Percentiles rank a stretch among this genome's conserved stretches.
phyloP scores from a whole-genome alignment of 2,329 filamentous ascomycete genomes.

The Claviceps fusiformis region DNA sequence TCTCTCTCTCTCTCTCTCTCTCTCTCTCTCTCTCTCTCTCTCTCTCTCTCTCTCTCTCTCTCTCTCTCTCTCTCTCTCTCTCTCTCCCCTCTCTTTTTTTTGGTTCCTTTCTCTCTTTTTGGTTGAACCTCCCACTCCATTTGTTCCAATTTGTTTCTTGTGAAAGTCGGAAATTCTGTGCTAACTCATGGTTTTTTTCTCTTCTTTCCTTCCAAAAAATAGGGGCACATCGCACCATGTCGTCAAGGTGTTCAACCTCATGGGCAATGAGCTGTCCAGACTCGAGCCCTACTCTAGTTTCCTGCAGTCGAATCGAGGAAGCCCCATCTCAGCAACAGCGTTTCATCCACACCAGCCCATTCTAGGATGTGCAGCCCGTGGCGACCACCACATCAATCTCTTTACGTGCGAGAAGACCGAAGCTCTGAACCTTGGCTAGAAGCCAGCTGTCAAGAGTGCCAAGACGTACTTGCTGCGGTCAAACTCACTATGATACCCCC shows the following conservation, averaged over 20 bases:
- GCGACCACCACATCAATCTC: conserved; percentile 83
- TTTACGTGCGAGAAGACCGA: conserved; percentile 54
- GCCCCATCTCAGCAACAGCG: conserved; percentile 74
- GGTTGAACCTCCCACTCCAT: not conserved
- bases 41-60: too few relatives aligned
- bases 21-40: too few relatives aligned
- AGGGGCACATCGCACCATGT: conserved; percentile 80
- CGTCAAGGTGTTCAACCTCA: conserved; percentile 87
- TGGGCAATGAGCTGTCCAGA: conserved; percentile 63
- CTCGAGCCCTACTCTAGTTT: conserved; percentile 87
- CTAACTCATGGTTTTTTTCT: not conserved
- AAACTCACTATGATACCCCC: conserved; percentile 2
- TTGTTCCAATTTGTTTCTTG: not conserved
- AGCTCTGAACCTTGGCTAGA: conserved; percentile 17
- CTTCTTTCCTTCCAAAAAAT: not conserved
- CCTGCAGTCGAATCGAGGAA: conserved; percentile 64
- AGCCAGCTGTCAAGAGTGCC: conserved; percentile 2
- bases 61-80: too few relatives aligned
- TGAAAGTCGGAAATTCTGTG: not conserved
- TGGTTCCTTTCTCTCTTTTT: not conserved
- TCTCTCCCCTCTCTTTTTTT: too few relatives aligned
- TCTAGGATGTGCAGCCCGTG: conserved; percentile 72
- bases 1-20: too few relatives aligned
- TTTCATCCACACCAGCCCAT: conserved; percentile 95
- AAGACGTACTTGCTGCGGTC: conserved; percentile 1